Evolutionary conservation across 805 yeast species (phyloP).

Genomic region (Cephaloascus fragrans): DNA sequence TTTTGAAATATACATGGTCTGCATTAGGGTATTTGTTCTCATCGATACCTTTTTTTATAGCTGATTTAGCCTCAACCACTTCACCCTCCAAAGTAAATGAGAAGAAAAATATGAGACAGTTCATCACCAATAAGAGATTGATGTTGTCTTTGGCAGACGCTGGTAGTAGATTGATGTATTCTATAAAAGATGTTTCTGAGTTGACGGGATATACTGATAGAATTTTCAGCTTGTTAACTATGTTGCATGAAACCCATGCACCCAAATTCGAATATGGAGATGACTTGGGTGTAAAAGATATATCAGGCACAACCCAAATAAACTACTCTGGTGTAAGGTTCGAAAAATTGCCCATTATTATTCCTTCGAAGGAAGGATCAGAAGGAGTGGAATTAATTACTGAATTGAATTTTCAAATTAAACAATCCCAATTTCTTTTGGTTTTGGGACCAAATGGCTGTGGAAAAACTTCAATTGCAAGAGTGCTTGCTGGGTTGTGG

Average conservation of each 20-base stretch:
- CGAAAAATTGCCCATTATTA: conserved; percentile 72
- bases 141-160: conserved; percentile 92
- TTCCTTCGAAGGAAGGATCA: conserved; percentile 58
- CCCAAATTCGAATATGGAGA: conserved; percentile 41
- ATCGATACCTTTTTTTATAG: conserved; percentile 76
- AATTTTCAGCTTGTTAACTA: conserved; percentile 66
- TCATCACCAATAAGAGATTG: conserved; percentile 81
- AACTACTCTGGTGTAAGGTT: conserved; percentile 73
- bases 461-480: conserved; percentile 81
- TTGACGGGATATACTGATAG: conserved; percentile 86
- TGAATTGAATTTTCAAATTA: conserved; percentile 52
- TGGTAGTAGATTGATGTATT: conserved; percentile 88
- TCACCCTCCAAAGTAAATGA: conserved; percentile 18
- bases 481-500: conserved; percentile 86
- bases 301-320: conserved; percentile 72
- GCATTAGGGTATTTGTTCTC: conserved; percentile 91
- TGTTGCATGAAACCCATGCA: conserved; percentile 76
- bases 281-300: conserved; percentile 36
- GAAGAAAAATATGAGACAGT: conserved; percentile 70
- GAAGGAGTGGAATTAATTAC: conserved; percentile 54
- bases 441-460: conserved; percentile 83
- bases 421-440: conserved; percentile 58
- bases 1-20: conserved; percentile 88
- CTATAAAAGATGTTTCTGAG: conserved; percentile 86
- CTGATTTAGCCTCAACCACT: conserved; percentile 19